These are phyloP conservation scores for Mortierella sp. DNA, from an alignment of 371 early-diverging fungal genomes.

Conservation along the genomic window DNA sequence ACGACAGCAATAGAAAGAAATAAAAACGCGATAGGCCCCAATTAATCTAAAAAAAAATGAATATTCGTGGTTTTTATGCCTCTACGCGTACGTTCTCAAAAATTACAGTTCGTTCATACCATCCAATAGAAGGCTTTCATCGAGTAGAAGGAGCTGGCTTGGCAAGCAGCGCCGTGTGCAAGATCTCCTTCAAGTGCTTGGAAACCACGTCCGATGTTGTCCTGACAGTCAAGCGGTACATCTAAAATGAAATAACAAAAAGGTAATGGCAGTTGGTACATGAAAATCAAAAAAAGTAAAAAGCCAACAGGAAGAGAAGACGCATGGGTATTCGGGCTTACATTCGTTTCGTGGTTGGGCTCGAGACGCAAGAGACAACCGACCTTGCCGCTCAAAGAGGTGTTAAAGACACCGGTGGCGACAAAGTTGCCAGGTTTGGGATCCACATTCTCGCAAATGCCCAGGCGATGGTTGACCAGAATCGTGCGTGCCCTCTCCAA, in stretches of 20 bases:
- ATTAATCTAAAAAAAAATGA: not conserved
- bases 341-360: conserved; percentile 90
- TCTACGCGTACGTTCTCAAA: not conserved
- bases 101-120: not conserved
- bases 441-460: conserved; percentile 86
- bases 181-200: conserved; percentile 60
- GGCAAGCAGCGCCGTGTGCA: conserved; percentile 39
- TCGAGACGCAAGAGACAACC: conserved; percentile 95
- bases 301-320: not conserved
- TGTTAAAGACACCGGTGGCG: conserved; percentile 89
- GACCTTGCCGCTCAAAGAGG: conserved; percentile 84
- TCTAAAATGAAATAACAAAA: conserved; percentile 62
- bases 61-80: not conserved
- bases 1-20: not conserved
- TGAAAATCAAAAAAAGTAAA: conserved; percentile 1
- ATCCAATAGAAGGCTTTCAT: not conserved
- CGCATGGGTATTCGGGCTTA: conserved; percentile 59
- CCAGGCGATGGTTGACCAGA: conserved; percentile 78
- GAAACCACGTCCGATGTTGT: conserved; percentile 90
- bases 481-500: conserved; percentile 63
- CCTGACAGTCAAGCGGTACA: conserved; percentile 93
- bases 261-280: not conserved
- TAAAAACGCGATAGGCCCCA: not conserved
- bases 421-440: conserved; percentile 92
- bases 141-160: conserved; percentile 15